phyloP scores from a whole-genome alignment of 306 rosid genomes.

The Sechiopsis laciniata region DNA sequence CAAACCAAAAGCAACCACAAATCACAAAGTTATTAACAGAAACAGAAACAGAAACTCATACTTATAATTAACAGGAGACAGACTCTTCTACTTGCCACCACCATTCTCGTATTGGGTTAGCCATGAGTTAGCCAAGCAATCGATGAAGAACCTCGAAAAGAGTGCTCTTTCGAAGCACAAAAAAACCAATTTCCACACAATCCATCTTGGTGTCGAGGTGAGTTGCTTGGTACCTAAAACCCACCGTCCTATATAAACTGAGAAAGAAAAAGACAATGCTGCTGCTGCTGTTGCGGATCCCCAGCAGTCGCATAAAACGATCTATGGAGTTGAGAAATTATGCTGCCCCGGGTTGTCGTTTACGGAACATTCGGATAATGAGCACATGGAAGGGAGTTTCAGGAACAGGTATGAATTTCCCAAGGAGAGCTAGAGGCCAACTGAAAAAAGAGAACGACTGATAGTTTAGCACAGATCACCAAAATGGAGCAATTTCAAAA shows the following conservation, averaged over 20 bases:
- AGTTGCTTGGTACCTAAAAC: neutral
- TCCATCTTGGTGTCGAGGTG: neutral
- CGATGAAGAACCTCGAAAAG: neutral
- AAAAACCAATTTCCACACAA: slow-evolving; percentile 6
- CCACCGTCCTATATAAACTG: neutral
- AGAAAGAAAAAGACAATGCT: neutral
- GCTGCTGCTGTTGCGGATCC: no score
- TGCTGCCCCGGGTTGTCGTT: slow-evolving; percentile 20
- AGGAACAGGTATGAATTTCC: slow-evolving; percentile 70
- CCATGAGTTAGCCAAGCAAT: neutral
- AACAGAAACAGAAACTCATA: neutral
- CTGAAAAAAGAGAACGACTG: slow-evolving; percentile 33
- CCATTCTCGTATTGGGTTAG: slow-evolving; percentile 19
- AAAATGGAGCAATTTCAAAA: neutral
- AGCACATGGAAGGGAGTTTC: slow-evolving; percentile 24
- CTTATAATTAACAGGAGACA: neutral
- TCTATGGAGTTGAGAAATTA: neutral
- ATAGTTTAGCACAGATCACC: neutral
- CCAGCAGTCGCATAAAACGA: neutral
- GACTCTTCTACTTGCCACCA: neutral
- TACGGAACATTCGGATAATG: slow-evolving; percentile 16
- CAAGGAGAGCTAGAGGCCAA: slow-evolving; percentile 87
- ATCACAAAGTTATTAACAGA: neutral
- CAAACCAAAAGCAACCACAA: slow-evolving; percentile 14
- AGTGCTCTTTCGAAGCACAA: neutral